Base-by-base conservation (phyloP, 257 asterid species). In the Echium plantagineum region DNA sequence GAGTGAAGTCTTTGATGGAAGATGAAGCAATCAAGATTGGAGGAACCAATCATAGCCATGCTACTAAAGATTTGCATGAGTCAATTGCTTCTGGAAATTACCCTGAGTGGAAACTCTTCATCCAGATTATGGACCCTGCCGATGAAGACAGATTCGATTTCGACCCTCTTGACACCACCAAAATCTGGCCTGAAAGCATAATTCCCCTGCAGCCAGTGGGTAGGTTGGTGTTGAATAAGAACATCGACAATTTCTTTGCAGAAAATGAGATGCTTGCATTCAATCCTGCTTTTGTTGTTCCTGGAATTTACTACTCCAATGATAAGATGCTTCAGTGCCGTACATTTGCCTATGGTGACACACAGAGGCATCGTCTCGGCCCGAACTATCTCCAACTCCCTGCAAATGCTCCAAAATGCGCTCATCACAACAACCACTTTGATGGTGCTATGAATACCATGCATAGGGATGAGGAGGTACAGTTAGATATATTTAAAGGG, bases 381-480 rank as follows among this genome's bases (percentile, higher is more conserved):
- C 69, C 69, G 7, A 65, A 65, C 58, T 65, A 65, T 48, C 55
- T 56, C 28, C 52, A 20, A 28, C 63, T 65, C 35, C 69, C 69
- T 4, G 69, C 58, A 7, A 65, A 65, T 57, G 69, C 69, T 57
- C 69, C 69, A 48, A 65, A 65, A 58, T 65, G 69, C 24, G 46
- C 69, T 28, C 13, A 65, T 26, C 57, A 57, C 30, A 65, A 65
- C 62, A 57, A 65, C 24, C 61, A 59, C 63, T 35, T 38, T 46
- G 69, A 65, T 56, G 69, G 69, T n/a, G 16, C 17, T 63, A 65
- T 65, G 69, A 65, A 65, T 31, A 47, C 57, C 55, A 57, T 57
- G 63, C 63, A 65, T 30, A 58, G 69, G 57, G 69, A 57, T n/a
- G 69, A 65, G 21, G 69, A 65, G 69, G 69, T 65, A 55, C 49